phyloP scores from a whole-genome alignment of 257 asterid genomes.

The Solanum virginianum region DNA sequence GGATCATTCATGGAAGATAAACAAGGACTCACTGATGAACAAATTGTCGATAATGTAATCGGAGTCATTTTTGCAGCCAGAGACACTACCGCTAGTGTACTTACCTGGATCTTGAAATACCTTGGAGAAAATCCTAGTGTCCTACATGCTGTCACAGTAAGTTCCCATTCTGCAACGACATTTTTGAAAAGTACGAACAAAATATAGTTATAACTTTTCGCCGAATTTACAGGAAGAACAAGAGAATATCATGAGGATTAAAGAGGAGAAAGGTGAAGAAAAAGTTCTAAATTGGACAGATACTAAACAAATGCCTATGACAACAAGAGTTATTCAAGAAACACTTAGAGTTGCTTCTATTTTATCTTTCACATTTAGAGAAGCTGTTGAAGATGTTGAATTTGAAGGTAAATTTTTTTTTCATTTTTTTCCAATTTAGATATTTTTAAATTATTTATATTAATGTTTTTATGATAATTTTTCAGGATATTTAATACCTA shows the following conservation, averaged over 20 bases:
- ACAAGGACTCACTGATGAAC: slow-evolving; percentile 26
- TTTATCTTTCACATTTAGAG: slow-evolving; percentile 33
- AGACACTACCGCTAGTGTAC: slow-evolving; percentile 33
- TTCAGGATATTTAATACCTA: slow-evolving; percentile 72
- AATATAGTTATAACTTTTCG: not conserved
- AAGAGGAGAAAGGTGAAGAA: slow-evolving; percentile 11
- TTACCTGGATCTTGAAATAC: slow-evolving; percentile 34
- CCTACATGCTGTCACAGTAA: slow-evolving; percentile 26
- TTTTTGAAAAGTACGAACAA: not conserved
- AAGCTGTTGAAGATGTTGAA: slow-evolving; percentile 37
- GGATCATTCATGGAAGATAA: slow-evolving; percentile 27
- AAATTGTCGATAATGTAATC: slow-evolving; percentile 30
- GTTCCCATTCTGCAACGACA: not conserved
- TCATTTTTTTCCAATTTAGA: not conserved
- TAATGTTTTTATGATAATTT: not conserved
- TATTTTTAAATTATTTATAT: not conserved
- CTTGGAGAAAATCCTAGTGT: slow-evolving; percentile 28
- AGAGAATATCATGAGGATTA: slow-evolving; percentile 13
- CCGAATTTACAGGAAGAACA: slow-evolving; percentile 17
- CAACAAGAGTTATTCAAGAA: slow-evolving; percentile 28
- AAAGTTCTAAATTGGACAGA: slow-evolving; percentile 19
- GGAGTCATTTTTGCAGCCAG: slow-evolving; percentile 35
- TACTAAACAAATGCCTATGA: slow-evolving; percentile 22
- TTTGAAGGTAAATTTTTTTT: slow-evolving; percentile 15
- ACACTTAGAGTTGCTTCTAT: slow-evolving; percentile 32